Evolutionary conservation across 495 filamentous ascomycete genomes (phyloP).

Genomic region (Pseudoneurospora amorphoporcata): DNA sequence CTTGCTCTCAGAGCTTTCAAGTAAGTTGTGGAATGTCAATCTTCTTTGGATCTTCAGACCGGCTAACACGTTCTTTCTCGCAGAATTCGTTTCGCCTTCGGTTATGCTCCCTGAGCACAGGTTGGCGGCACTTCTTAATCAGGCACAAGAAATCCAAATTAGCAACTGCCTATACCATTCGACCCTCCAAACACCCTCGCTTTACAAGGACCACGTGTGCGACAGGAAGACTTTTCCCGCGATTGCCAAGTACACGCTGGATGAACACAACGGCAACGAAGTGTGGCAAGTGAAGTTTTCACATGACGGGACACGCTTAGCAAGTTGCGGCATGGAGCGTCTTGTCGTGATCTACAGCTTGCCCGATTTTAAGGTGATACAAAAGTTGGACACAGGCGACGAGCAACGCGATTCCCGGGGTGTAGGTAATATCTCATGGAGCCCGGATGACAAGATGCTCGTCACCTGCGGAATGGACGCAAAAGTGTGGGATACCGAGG

Average conservation of each 20-base stretch:
- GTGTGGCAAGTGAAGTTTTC: slow-evolving; percentile 89
- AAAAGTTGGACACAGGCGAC: slow-evolving; percentile 53
- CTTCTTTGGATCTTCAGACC: not conserved
- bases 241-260: slow-evolving; percentile 53
- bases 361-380: slow-evolving; percentile 51
- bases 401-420: slow-evolving; percentile 48
- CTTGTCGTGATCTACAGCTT: slow-evolving; percentile 78
- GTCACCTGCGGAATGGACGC: slow-evolving; percentile 77
- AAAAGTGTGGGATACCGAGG: slow-evolving; percentile 67
- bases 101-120: slow-evolving; percentile 96
- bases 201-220: slow-evolving; percentile 84
- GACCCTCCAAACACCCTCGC: slow-evolving; percentile 61
- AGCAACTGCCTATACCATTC: slow-evolving; percentile 83
- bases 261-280: slow-evolving; percentile 61
- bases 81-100: slow-evolving; percentile 88
- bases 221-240: slow-evolving; percentile 70
- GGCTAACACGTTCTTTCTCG: not conserved
- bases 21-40: slow-evolving; percentile 38
- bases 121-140: slow-evolving; percentile 69
- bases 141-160: slow-evolving; percentile 76
- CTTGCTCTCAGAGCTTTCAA: slow-evolving; percentile 73
- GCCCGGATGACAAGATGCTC: slow-evolving; percentile 76
- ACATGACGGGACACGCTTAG: slow-evolving; percentile 74
- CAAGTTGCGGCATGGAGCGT: slow-evolving; percentile 67
- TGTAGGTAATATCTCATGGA: slow-evolving; percentile 77